Base-by-base conservation (phyloP, 2,329 filamentous ascomycete species). In the Scedosporium dehoogii region DNA sequence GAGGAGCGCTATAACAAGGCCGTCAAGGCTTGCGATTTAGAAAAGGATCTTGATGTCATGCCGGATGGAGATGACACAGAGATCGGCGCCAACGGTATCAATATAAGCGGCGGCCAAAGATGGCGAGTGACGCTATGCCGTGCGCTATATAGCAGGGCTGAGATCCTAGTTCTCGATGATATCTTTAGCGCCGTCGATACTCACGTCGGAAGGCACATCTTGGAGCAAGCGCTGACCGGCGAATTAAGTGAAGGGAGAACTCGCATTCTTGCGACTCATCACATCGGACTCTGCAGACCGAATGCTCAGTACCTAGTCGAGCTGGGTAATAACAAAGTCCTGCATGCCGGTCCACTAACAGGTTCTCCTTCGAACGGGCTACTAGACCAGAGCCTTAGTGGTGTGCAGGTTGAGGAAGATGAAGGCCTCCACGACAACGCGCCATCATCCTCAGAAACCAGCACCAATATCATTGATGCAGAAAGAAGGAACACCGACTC, bases 181-280 rank as follows among this genome's bases (percentile, higher is more conserved):
- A 90, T 93, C 51, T 92, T 96, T 71, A 91, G 87, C 69, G 86
- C 90, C 9, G 85, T 94, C 7, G 91, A 96, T 72, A 87, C 89
- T 3, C 89, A 92, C 69, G 89, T 25, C 3, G 51, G 51, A 6
- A 16, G 21, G 6, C 51, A 56, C 6, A 16, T 56, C 2, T 27
- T 18, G 12, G n/a, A 25, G n/a, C 25, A 56, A 7, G 51, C 21
- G 5, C 7, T 56, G n/a, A 27, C 5, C 21, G 51, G 18, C 6
- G n/a, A 18, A 16, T 14, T 56, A 25, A 27, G 18, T 21, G n/a
- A 7, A 25, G 51, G 51, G 23, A 18, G 51, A 27, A 56, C 51
- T 6, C 51, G 51, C n/a, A 56, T 56, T 27, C 51, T 56, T 23
- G 51, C 23, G n/a, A 56, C 21, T 18, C 51, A 56, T 14, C 51